These are phyloP conservation scores for Gaeumannomyces tritici DNA, from an alignment of 2,329 filamentous ascomycete genomes.

Conservation along the genomic window DNA sequence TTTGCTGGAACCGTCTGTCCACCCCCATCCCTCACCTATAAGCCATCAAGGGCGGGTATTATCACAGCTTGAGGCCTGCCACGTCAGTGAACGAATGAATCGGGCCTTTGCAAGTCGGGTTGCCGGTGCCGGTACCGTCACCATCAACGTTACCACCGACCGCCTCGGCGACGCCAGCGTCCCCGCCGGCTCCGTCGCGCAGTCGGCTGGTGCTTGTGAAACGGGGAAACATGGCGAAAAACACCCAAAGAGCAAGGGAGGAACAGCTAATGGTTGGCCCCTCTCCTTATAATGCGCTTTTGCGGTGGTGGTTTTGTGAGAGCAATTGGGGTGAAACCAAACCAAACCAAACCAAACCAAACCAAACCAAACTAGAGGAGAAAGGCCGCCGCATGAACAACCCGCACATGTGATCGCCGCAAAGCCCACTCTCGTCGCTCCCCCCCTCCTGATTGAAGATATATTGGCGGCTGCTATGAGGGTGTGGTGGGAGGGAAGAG, in stretches of 20 bases:
- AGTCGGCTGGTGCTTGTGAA: neutral
- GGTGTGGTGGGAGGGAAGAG: no score
- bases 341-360: neutral
- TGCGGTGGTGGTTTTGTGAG: neutral
- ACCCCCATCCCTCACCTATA: neutral
- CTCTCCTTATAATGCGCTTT: neutral
- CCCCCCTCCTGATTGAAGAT: neutral
- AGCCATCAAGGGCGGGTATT: no score
- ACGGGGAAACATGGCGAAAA: neutral
- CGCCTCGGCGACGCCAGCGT: neutral
- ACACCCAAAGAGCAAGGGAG: no score
- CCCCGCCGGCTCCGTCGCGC: no score
- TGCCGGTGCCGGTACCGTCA: no score
- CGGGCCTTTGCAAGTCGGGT: neutral
- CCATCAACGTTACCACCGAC: neutral
- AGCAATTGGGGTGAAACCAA: neutral
- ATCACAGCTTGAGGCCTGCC: no score
- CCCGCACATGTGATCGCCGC: neutral
- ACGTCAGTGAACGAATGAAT: neutral
- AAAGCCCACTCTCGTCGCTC: neutral
- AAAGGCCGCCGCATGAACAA: neutral
- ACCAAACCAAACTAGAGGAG: neutral
- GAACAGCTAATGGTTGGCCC: neutral
- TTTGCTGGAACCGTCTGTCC: neutral
- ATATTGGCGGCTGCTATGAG: neutral